Base-by-base conservation (phyloP, 768 basidiomycete species). In the Kwoniella sp. region DNA sequence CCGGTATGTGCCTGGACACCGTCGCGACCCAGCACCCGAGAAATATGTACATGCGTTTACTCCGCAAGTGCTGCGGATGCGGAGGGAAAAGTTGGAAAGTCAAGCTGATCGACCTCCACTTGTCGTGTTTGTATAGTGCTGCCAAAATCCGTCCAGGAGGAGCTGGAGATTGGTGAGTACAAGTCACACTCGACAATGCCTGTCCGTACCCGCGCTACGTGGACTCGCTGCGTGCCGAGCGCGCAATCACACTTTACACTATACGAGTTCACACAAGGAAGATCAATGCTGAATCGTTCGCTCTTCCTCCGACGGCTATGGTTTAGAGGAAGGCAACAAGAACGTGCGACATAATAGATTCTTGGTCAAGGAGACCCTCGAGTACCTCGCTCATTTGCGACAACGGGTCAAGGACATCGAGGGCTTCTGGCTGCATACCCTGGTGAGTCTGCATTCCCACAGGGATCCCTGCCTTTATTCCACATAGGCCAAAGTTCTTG, bases 371-470 rank as follows among this genome's bases (percentile, higher is more conserved):
- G 60, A 72, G 60, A 72, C 69, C 17, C 37, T 55, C 5, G 55
- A 68, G 3, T 61, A 73, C 45, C 63, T 71, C 30, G 53, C 72
- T 22, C 26, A 60, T 25, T 55, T 75, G 17, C 45, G 68, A 25
- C 57, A 68, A 13, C 61, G 67, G 54, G 65, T 73, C 26, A 71
- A 71, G 56, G 62, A 71, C 28, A 60, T 80, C 31, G 68, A 75
- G 20, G 66, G 69, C 13, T 80, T 80, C 68, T 80, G 79, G 79
- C 67, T 71, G 0, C 68, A 61, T 55, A 54, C 73, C n/a, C 52
- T 80, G 55, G 76, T 77, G 47, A 37, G 76, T 63, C 11, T 8
- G 15, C 20, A n/a, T n/a, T n/a, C n/a, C n/a, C n/a, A n/a, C n/a
- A n/a, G n/a, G 34, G 34, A 37, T 37, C 34, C 5, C 34, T 7